Conservation (phyloP, 345 rosid species). For the Pistacia atlantica region DNA sequence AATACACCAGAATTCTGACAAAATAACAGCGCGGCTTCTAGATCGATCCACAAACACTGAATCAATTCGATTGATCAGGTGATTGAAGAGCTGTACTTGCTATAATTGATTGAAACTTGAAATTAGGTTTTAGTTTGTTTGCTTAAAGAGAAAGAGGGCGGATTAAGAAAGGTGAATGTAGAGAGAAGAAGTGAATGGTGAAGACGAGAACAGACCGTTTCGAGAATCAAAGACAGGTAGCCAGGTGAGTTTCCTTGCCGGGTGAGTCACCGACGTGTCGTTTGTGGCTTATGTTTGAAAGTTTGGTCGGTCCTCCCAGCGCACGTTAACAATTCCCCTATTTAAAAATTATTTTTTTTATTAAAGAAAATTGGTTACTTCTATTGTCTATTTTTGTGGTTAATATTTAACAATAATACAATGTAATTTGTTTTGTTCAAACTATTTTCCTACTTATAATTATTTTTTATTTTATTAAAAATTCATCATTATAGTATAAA, state of each 20-base stretch:
- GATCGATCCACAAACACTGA: not conserved
- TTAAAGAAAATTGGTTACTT: no score
- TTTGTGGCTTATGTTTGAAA: not conserved
- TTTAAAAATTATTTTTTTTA: not conserved
- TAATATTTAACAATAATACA: no score
- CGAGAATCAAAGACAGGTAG: not conserved
- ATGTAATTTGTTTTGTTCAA: no score
- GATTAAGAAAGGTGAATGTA: not conserved
- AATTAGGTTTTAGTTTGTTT: not conserved
- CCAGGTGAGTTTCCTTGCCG: not conserved
- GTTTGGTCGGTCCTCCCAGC: not conserved
- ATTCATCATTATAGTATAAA: no score
- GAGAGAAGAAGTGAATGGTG: not conserved
- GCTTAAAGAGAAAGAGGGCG: not conserved
- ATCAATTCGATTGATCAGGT: not conserved
- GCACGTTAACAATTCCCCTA: not conserved
- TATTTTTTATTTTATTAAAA: no score
- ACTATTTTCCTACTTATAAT: no score
- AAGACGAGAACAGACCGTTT: not conserved
- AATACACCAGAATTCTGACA: not conserved
- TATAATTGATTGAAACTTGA: not conserved
- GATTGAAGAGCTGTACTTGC: not conserved
- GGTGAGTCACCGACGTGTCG: slow-evolving; percentile 4
- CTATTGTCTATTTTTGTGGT: no score
- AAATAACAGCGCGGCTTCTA: not conserved